These are phyloP conservation scores for Penicillium verhagenii DNA, from an alignment of 495 filamentous ascomycete genomes.

Conservation along the genomic window DNA sequence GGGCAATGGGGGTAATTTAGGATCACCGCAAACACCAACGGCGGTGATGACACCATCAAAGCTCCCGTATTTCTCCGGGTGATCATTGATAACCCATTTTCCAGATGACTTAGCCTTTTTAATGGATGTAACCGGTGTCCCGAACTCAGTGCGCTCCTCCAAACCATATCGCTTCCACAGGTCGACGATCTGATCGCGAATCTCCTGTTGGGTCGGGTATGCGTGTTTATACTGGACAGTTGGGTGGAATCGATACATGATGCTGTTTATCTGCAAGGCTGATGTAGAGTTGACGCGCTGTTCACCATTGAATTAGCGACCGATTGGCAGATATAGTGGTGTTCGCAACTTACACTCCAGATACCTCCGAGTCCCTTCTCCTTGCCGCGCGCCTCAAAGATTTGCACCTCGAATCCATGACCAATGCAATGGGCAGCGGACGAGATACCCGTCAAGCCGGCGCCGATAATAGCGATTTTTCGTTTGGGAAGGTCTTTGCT, in stretches of 20 bases:
- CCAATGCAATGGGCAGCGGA: conserved; percentile 82
- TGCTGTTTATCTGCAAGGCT: conserved; percentile 75
- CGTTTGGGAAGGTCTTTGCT: conserved; percentile 45
- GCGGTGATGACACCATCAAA: conserved; percentile 79
- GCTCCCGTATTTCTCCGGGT: conserved; percentile 60
- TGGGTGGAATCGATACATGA: conserved; percentile 89
- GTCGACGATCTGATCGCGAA: conserved; percentile 65
- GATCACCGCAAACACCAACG: conserved; percentile 75
- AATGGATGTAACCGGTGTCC: conserved; percentile 64
- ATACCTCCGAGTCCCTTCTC: conserved; percentile 71
- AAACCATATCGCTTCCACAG: conserved; percentile 78
- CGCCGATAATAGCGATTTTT: conserved; percentile 75
- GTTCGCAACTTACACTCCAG: conserved; percentile 61
- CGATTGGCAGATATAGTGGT: background rate
- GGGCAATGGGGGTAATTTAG: conserved; percentile 66
- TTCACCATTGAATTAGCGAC: background rate
- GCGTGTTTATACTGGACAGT: conserved; percentile 69
- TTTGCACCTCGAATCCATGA: conserved; percentile 78
- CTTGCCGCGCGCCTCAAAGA: conserved; percentile 69
- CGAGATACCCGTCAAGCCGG: conserved; percentile 78
- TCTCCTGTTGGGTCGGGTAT: conserved; percentile 73
- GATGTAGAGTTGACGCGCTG: conserved; percentile 82
- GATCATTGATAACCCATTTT: conserved; percentile 80
- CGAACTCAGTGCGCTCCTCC: conserved; percentile 66
- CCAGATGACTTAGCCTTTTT: conserved; percentile 60